A percentile compares a stretch with the other conserved stretches of the same genome.
Evolutionary conservation across 1,139 yeast genomes (phyloP).

Genomic region (Lodderomyces parapsilosis): DNA sequence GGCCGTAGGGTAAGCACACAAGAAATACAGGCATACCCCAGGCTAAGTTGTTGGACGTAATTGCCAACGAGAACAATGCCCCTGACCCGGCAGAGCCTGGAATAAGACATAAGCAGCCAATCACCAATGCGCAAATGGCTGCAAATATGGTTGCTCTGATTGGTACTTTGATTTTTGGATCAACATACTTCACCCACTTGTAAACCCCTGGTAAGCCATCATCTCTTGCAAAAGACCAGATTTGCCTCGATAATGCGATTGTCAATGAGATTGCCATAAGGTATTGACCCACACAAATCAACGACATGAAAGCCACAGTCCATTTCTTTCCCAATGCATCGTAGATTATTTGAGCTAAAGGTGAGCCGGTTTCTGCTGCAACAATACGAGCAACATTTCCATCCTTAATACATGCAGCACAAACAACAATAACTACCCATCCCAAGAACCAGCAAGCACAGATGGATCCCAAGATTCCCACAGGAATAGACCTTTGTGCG

Average conservation of each 20-base stretch:
- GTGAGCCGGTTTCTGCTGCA: conserved; percentile 46
- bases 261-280: conserved; percentile 53
- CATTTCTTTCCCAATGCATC: conserved; percentile 67
- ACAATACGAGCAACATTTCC: conserved; percentile 47
- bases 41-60: conserved; percentile 39
- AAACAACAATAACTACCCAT: conserved; percentile 40
- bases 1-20: conserved; percentile 32
- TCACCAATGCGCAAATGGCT: conserved; percentile 41
- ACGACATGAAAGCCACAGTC: conserved; percentile 63
- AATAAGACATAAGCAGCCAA: conserved; percentile 52
- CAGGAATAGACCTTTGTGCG: conserved; percentile 70
- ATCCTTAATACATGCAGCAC: conserved; percentile 51
- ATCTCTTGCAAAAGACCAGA: conserved; percentile 45
- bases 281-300: conserved; percentile 60
- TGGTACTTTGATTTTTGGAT: conserved; percentile 57
- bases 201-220: conserved; percentile 42
- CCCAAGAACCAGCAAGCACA: conserved; percentile 61
- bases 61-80: conserved; percentile 51
- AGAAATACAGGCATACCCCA: conserved; percentile 29
- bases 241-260: conserved; percentile 37
- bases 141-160: conserved; percentile 59
- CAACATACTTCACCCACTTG: conserved; percentile 49
- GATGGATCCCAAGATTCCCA: conserved; percentile 52
- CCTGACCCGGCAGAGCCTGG: conserved; percentile 40
- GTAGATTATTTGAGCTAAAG: conserved; percentile 63